Percentiles rank a stretch among this genome's conserved stretches.
phyloP scores from a whole-genome alignment of 331 rosid genomes.

The Ulmus americana region DNA sequence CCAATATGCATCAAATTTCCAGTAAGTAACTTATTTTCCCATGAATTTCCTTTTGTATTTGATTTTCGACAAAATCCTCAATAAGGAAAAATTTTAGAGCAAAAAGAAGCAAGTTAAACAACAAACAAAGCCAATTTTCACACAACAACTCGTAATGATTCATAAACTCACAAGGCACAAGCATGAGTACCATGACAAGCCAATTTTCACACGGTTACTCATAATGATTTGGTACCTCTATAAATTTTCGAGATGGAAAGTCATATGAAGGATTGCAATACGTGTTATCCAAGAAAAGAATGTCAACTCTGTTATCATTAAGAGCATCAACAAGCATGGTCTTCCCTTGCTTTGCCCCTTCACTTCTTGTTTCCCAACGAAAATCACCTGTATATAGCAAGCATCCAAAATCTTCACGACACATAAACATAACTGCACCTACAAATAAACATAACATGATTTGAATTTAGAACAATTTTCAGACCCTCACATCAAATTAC shows the following conservation, averaged over 20 bases:
- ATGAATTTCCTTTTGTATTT: too few relatives aligned
- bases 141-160: too few relatives aligned
- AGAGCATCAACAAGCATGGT: conserved; percentile 43
- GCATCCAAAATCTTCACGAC: conserved; percentile 63
- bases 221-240: conserved; percentile 1
- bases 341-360: conserved; percentile 36
- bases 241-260: conserved; percentile 45
- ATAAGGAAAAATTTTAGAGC: not conserved
- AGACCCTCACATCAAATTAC: too few relatives aligned
- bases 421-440: conserved; percentile 44
- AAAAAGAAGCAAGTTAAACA: too few relatives aligned
- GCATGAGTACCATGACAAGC: too few relatives aligned
- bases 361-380: conserved; percentile 50
- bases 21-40: too few relatives aligned
- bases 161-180: too few relatives aligned
- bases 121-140: too few relatives aligned
- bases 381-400: conserved; percentile 62
- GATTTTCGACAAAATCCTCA: not conserved
- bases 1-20: not conserved
- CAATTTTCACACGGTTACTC: too few relatives aligned
- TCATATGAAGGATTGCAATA: conserved; percentile 59
- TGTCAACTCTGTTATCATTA: conserved; percentile 34
- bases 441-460: too few relatives aligned
- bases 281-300: conserved; percentile 58
- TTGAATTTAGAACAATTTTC: too few relatives aligned